Evolutionary conservation across 2,329 filamentous ascomycete species (phyloP), one percentile per base, ranked within the genome.

Genomic region (Zymoseptoria tritici): DNA sequence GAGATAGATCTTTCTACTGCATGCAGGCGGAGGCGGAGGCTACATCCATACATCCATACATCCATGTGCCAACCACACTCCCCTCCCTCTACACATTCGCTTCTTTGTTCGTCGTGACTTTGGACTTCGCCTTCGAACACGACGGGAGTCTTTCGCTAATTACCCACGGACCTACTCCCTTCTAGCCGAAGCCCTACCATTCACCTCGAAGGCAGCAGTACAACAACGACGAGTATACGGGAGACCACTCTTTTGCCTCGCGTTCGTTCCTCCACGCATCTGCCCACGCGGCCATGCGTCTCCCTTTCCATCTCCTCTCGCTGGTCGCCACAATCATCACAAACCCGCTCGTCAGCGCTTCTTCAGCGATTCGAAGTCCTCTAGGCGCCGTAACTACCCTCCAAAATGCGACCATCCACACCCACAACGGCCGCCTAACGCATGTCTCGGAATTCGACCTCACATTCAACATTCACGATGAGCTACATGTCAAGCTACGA

Each of bases 401-500:
- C 65, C 86, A 92, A 62, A 83, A 91, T 71, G 83, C 89, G 31
- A 81, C 85, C 61, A 88, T 99, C 65, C 85, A 90, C 69, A 90
- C 91, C 0, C 86, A 87, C 16, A 89, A 88, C 52, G 85, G 90
- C 72, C 85, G 88, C 60, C 84, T 96, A 53, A 87, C 94, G 71
- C 86, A 91, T 54, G 79, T 89, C 59, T 93, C 91, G 13, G 79
- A 85, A 21, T 99, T 99, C 74, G 90, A 96, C 69, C 78, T 99
- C 62, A 86, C 84, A 29, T 97, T 99, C 73, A 80, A 84, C 59
- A 78, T 96, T 42, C 78, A 83, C 61, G 80, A 83, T 57, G 78
- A 82, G 61, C 83, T 91, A 64, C 83, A 85, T 66, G 80, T 97
- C 69, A 90, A 91, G 65, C 82, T 99, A 56, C 82, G 84, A 58